Percentiles rank a stretch among this genome's conserved stretches.
phyloP scores from a whole-genome alignment of 106 monocot genomes.

The Dactylorhiza incarnata region DNA sequence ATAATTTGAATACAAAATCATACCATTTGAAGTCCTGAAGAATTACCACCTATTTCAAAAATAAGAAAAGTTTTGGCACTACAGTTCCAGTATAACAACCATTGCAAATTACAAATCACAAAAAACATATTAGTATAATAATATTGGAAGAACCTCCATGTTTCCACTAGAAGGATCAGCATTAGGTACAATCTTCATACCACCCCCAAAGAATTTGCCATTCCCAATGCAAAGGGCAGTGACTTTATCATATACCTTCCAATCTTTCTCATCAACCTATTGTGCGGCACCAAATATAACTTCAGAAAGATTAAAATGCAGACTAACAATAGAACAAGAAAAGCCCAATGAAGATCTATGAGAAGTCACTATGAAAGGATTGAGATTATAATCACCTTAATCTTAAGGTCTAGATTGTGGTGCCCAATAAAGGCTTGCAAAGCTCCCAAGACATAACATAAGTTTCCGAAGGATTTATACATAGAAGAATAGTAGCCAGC shows the following conservation, averaged over 20 bases:
- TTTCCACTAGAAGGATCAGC: slow-evolving; percentile 69
- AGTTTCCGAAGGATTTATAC: slow-evolving; percentile 89
- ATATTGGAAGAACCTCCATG: slow-evolving; percentile 55
- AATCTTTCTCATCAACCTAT: slow-evolving; percentile 73
- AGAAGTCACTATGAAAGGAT: background rate
- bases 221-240: slow-evolving; percentile 96
- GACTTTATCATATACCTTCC: slow-evolving; percentile 59
- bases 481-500: slow-evolving; percentile 84
- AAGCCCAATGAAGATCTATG: background rate
- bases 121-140: background rate
- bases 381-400: slow-evolving; percentile 65
- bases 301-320: background rate
- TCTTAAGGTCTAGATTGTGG: slow-evolving; percentile 57
- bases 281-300: background rate
- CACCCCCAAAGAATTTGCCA: slow-evolving; percentile 93
- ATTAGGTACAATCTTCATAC: slow-evolving; percentile 87
- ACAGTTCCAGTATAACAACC: background rate
- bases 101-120: background rate
- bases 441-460: slow-evolving; percentile 91
- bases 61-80: background rate
- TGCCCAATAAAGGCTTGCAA: slow-evolving; percentile 87
- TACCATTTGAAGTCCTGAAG: slow-evolving; percentile 96
- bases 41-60: slow-evolving; percentile 59
- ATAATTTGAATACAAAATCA: slow-evolving; percentile 72
- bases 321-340: slow-evolving; percentile 3